A percentile compares a stretch with the other conserved stretches of the same genome.
Evolutionary conservation across 1,284 basidiomycete genomes (phyloP).

Genomic region (Marasmius tenuissimus): DNA sequence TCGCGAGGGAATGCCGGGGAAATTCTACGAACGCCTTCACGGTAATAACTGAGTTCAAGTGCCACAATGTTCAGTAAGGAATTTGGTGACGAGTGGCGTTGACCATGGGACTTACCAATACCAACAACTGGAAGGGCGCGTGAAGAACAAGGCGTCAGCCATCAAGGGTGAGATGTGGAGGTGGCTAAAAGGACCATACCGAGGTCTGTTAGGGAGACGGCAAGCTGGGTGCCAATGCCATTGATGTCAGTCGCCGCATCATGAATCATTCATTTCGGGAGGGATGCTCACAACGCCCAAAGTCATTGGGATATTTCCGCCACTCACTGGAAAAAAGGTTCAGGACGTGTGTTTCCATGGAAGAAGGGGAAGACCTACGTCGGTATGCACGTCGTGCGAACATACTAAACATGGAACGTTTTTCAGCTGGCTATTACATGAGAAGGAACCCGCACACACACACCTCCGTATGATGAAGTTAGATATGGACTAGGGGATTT

Average conservation of each 20-base stretch:
- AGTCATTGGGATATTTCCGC: constrained; percentile 34
- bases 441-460: background rate
- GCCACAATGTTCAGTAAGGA: background rate
- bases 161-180: background rate
- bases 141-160: background rate
- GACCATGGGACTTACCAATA: constrained; percentile 26
- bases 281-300: constrained; percentile 34
- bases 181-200: constrained; percentile 26
- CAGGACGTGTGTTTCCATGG: background rate
- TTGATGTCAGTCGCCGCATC: constrained; percentile 2
- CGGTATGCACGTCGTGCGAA: constrained; percentile 43
- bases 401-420: constrained; percentile 24
- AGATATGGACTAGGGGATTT: constrained; percentile 33
- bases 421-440: background rate
- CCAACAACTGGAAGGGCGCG: constrained; percentile 31
- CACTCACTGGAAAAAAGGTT: constrained; percentile 34
- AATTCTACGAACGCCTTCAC: constrained; percentile 36
- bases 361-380: constrained; percentile 28
- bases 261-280: background rate
- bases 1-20: background rate
- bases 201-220: constrained; percentile 40
- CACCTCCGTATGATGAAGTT: constrained; percentile 43
- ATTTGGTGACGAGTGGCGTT: constrained; percentile 10
- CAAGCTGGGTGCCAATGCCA: constrained; percentile 28
- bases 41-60: constrained; percentile 37